A percentile compares a stretch with the other conserved stretches of the same genome.
Evolutionary conservation across 169 alveolate genomes (phyloP).

Genomic region (Eimeria falciformis): DNA sequence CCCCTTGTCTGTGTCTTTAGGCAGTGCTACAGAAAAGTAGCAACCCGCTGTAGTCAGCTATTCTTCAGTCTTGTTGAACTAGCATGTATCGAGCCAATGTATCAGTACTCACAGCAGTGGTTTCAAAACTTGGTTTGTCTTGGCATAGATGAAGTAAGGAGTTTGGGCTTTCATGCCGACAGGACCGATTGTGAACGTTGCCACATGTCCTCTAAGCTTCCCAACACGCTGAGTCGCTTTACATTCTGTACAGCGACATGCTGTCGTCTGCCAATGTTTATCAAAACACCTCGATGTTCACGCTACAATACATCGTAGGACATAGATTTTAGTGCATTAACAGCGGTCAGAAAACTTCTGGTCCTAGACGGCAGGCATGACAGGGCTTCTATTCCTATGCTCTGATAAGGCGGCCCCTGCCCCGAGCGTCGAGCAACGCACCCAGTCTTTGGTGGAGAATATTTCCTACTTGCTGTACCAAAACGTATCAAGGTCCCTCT

Average conservation of each 20-base stretch:
- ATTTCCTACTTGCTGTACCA: conserved; percentile 84
- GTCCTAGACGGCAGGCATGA: no score
- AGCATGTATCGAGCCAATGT: conserved; percentile 96
- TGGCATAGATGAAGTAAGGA: conserved; percentile 87
- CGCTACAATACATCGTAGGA: no score
- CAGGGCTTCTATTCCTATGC: no score
- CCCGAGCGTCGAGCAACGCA: conserved; percentile 95
- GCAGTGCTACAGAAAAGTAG: conserved; percentile 94
- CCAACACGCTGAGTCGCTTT: no score
- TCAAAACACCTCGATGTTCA: no score
- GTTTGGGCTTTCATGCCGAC: no score
- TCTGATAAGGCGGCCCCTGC: conserved; percentile 92
- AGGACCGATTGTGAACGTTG: no score
- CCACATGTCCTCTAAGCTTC: no score
- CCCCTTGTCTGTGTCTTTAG: conserved; percentile 73
- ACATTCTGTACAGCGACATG: no score
- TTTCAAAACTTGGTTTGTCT: conserved; percentile 92
- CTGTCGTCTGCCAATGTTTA: no score
- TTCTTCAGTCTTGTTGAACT: conserved; percentile 95
- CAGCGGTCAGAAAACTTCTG: no score
- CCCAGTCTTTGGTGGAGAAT: conserved; percentile 64
- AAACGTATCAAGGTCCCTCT: conserved; percentile 90
- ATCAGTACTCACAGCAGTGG: conserved; percentile 96
- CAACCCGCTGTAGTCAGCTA: conserved; percentile 95
- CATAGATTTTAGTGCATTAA: no score